These are phyloP conservation scores for Pilatotrama ljubarskyi DNA, from an alignment of 768 basidiomycete species.

Conservation along the genomic window DNA sequence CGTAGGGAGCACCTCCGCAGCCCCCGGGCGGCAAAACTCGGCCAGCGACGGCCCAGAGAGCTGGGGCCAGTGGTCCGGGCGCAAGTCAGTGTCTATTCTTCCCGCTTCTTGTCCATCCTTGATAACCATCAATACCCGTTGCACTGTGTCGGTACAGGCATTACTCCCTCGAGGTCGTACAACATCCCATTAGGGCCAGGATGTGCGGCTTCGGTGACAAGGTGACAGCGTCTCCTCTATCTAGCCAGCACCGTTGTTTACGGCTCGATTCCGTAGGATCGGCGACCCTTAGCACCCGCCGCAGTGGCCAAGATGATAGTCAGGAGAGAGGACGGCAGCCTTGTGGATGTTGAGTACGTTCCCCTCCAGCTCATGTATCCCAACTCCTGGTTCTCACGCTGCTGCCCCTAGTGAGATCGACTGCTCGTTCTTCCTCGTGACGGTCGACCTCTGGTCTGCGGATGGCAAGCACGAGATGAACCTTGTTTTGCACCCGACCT, in stretches of 20 bases:
- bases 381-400: slow-evolving; percentile 5
- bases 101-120: background rate
- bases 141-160: slow-evolving; percentile 46
- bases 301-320: slow-evolving; percentile 85
- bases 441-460: slow-evolving; percentile 90
- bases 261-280: slow-evolving; percentile 58
- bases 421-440: slow-evolving; percentile 84
- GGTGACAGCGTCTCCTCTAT: slow-evolving; percentile 43
- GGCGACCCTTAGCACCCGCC: slow-evolving; percentile 88
- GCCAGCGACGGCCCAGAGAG: slow-evolving; percentile 48
- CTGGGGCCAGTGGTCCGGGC: slow-evolving; percentile 73
- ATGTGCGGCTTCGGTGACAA: slow-evolving; percentile 99
- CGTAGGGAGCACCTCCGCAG: slow-evolving; percentile 33
- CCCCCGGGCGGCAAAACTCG: slow-evolving; percentile 24
- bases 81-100: slow-evolving; percentile 47
- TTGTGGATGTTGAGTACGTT: slow-evolving; percentile 77
- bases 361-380: background rate
- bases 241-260: slow-evolving; percentile 16
- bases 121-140: slow-evolving; percentile 4
- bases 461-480: slow-evolving; percentile 86
- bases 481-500: slow-evolving; percentile 83
- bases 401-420: slow-evolving; percentile 66
- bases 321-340: slow-evolving; percentile 59
- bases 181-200: slow-evolving; percentile 86
- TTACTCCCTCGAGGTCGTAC: slow-evolving; percentile 83